phyloP scores from a whole-genome alignment of 805 yeast species.

The Grigorovia jiainica region DNA sequence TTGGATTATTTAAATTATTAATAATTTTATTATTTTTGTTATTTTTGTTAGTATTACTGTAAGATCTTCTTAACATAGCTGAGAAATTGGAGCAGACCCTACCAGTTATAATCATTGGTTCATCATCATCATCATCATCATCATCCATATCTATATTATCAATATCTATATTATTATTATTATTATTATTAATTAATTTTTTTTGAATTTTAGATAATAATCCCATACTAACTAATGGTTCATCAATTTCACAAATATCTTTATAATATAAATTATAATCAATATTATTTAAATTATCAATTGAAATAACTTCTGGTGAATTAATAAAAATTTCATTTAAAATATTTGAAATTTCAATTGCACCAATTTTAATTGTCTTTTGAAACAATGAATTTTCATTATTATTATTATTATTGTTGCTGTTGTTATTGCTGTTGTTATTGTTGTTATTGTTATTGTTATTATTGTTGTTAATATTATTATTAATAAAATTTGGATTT shows the following conservation, averaged over 20 bases:
- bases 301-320: slow-evolving; percentile 27
- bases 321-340: slow-evolving; percentile 23
- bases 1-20: neutral
- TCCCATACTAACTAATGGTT: slow-evolving; percentile 30
- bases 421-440: neutral
- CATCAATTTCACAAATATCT: slow-evolving; percentile 28
- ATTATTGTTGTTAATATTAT: neutral
- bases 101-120: slow-evolving; percentile 22
- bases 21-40: slow-evolving; percentile 6
- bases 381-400: neutral
- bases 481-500: slow-evolving; percentile 12
- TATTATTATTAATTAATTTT: slow-evolving; percentile 3
- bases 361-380: slow-evolving; percentile 19
- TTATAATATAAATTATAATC: slow-evolving; percentile 29
- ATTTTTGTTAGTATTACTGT: slow-evolving; percentile 12
- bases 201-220: slow-evolving; percentile 25
- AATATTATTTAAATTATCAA: slow-evolving; percentile 7
- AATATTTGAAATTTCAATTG: slow-evolving; percentile 19
- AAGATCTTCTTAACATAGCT: slow-evolving; percentile 23
- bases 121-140: slow-evolving; percentile 16
- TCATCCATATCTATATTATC: slow-evolving; percentile 9
- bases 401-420: neutral
- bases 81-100: slow-evolving; percentile 30
- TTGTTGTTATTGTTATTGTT: neutral
- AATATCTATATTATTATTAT: slow-evolving; percentile 2